phyloP scores from a whole-genome alignment of 129 eudicot species.

The sunflower (Helianthus annuus) region HanXRQr2.0-SUNRISE NC_035441.2:187064467-187064966 shows the following conservation, averaged over 20 bases:
- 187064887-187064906: not conserved
- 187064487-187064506: slow-evolving; percentile 67
- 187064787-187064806: slow-evolving; percentile 36
- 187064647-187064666: slow-evolving; percentile 57
- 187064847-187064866: slow-evolving; percentile 24
- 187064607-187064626: slow-evolving; percentile 70
- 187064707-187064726: slow-evolving; percentile 68
- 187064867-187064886: slow-evolving; percentile 41
- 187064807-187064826: slow-evolving; percentile 75
- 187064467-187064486: slow-evolving; percentile 44
- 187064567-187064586: not conserved
- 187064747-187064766: slow-evolving; percentile 51
- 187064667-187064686: slow-evolving; percentile 62
- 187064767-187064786: not conserved
- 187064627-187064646: slow-evolving; percentile 52
- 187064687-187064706: slow-evolving; percentile 61
- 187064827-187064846: slow-evolving; percentile 39
- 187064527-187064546: slow-evolving; percentile 35
- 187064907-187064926: too few species aligned
- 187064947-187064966: slow-evolving; percentile 9
- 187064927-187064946: slow-evolving; percentile 8
- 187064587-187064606: slow-evolving; percentile 46
- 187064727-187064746: slow-evolving; percentile 72
- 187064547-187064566: not conserved
- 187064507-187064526: slow-evolving; percentile 51